Evolutionary conservation across 495 filamentous ascomycete species (phyloP).

Genomic region (Chlorociboria aeruginascens): DNA sequence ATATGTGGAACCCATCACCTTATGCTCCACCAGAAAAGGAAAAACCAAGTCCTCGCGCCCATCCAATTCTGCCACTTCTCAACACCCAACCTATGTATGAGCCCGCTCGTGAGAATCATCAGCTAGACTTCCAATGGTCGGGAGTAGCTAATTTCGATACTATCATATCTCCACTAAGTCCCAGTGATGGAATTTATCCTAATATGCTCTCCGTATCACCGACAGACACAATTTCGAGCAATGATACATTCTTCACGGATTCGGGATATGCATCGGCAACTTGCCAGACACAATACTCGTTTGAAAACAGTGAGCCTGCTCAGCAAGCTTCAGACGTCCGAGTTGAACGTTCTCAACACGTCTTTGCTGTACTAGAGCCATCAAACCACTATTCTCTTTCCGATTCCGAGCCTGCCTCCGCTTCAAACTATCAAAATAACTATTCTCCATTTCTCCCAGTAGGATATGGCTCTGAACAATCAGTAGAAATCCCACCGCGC

Average conservation of each 20-base stretch:
- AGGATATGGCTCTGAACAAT: slow-evolving; percentile 3
- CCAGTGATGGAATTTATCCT: neutral
- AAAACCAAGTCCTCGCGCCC: neutral
- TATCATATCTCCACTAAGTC: slow-evolving; percentile 14
- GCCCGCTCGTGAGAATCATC: neutral
- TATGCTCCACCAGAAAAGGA: neutral
- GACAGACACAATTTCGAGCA: slow-evolving; percentile 14
- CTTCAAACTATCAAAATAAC: neutral
- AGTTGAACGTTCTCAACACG: neutral
- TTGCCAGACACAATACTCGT: neutral
- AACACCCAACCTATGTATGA: neutral
- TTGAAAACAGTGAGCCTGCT: neutral
- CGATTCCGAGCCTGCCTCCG: neutral
- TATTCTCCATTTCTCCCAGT: neutral
- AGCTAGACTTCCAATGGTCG: neutral
- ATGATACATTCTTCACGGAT: slow-evolving; percentile 13
- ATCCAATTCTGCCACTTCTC: slow-evolving; percentile 3
- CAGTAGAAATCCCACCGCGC: neutral
- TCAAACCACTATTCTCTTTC: neutral
- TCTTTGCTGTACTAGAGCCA: neutral
- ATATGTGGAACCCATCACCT: neutral
- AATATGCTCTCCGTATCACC: slow-evolving; percentile 10
- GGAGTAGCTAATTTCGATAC: slow-evolving; percentile 1
- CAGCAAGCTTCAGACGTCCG: neutral
- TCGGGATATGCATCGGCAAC: slow-evolving; percentile 18